These are phyloP conservation scores for Xylaria cubensis DNA, from an alignment of 495 filamentous ascomycete genomes.

Conservation along the genomic window DNA sequence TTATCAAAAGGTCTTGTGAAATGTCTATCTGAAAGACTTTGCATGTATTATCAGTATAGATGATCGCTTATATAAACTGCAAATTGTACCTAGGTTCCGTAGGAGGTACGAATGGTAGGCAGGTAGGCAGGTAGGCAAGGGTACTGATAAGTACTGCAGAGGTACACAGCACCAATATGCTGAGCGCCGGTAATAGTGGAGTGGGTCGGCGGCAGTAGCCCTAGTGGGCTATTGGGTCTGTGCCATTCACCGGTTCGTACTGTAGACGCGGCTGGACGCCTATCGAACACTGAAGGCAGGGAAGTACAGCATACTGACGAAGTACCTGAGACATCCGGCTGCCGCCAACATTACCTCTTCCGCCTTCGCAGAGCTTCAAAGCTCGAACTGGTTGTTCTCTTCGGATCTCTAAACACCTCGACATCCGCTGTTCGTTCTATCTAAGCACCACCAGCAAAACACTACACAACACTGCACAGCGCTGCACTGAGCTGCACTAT, in stretches of 20 bases:
- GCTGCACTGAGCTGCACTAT: not conserved
- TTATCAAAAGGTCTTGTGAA: not conserved
- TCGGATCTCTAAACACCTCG: conserved; percentile 9
- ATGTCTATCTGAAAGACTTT: not conserved
- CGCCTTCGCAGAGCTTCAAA: conserved; percentile 1
- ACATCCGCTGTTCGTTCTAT: conserved; percentile 16
- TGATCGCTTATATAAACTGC: too few species aligned
- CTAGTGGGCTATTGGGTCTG: not conserved
- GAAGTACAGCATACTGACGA: not conserved
- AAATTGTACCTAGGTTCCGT: too few species aligned
- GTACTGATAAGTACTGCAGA: not conserved
- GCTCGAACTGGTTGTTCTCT: not conserved
- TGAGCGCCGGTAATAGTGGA: not conserved
- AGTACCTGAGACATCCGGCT: not conserved
- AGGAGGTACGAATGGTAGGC: too few species aligned
- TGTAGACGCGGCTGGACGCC: conserved; percentile 1
- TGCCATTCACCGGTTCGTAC: not conserved
- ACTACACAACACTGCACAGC: not conserved
- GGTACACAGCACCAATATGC: not conserved
- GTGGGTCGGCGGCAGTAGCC: conserved; percentile 13
- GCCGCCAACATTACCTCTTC: not conserved
- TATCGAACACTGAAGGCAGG: not conserved
- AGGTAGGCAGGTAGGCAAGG: not conserved
- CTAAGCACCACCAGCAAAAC: conserved; percentile 5
- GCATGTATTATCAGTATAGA: not conserved